Evolutionary conservation across 2,329 filamentous ascomycete genomes (phyloP), one percentile per base, ranked within the genome.

Genomic region (Pleurostoma richardsiae): DNA sequence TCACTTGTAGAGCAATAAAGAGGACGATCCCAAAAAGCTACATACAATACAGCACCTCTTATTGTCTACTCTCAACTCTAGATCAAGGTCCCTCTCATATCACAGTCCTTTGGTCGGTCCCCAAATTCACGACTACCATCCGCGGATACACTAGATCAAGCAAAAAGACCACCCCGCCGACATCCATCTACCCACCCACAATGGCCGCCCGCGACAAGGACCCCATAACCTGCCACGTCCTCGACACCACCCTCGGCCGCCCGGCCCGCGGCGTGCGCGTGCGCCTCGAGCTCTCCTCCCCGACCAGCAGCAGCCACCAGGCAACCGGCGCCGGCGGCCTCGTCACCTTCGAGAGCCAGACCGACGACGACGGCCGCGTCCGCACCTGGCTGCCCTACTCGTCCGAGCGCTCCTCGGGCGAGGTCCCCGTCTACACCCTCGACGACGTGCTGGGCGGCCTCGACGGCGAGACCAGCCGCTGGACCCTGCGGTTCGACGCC

Each of bases 151-250:
- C 19, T 19, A 19, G 19, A 19, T 19, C 19, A 36, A 31, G 39
- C 41, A 41, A 41, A 36, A 40, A 10, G 44, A 40, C 29, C 33
- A 39, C 33, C 41, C 39, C 31, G 4, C 8, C 39, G 40, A 36
- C 40, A 29, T 19, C 41, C 19, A 19, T 19, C 19, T 19, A 19
- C 19, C 19, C 19, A 19, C 10, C 30, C 45, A 54, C 46, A 43
- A 56, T 52, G 52, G 44, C 52, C 33, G 42, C 48, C 40, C 43
- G 44, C 44, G 42, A 59, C 49, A 82, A 79, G 60, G 80, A 83
- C 61, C 81, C 80, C 61, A 92, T 94, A 60, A 92, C 88, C 65
- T 92, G 88, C 73, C 88, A 94, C 73, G 80, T 91, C 66, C 87
- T 94, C 64, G 87, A 94, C 74, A 92, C 88, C 8, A 79, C 82